Evolutionary conservation across 78 protist species (phyloP).

Genomic region (Mantamonas sphyraenae): DNA sequence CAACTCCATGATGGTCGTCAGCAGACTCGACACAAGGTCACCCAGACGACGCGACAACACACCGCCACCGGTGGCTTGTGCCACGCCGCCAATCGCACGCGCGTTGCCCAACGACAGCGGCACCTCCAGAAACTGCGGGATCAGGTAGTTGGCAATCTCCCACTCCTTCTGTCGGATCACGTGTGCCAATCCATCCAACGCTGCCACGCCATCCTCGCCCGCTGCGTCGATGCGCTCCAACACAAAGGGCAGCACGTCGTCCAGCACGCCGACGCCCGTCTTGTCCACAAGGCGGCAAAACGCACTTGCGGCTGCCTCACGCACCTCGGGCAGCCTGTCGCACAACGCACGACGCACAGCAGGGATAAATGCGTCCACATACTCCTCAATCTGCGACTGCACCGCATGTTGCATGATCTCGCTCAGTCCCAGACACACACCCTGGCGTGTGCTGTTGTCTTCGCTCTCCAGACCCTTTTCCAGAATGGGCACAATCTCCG

Average conservation of each 20-base stretch:
- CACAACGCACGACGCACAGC: slow-evolving; percentile 67
- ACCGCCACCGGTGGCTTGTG: no score
- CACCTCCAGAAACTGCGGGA: no score
- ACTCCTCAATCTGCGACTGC: not conserved
- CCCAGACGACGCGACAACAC: no score
- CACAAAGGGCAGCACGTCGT: slow-evolving; percentile 64
- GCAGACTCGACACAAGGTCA: no score
- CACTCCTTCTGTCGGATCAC: no score
- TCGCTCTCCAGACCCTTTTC: slow-evolving; percentile 1
- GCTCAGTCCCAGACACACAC: slow-evolving; percentile 79
- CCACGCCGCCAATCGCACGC: no score
- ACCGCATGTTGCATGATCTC: slow-evolving; percentile 21
- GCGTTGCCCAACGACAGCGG: no score
- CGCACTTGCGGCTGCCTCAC: slow-evolving; percentile 66
- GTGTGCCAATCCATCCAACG: no score
- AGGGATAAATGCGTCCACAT: slow-evolving; percentile 30
- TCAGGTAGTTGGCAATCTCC: no score
- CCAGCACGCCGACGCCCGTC: slow-evolving; percentile 23
- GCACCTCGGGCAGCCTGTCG: slow-evolving; percentile 55
- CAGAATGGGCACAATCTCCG: slow-evolving; percentile 62
- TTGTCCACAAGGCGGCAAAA: slow-evolving; percentile 12
- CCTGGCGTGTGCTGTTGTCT: slow-evolving; percentile 44
- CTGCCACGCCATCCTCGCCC: no score
- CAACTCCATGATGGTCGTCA: no score
- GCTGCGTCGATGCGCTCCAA: no score